Evolutionary conservation across 495 filamentous ascomycete genomes (phyloP).

Genomic region (Sordaria brevicollis): DNA sequence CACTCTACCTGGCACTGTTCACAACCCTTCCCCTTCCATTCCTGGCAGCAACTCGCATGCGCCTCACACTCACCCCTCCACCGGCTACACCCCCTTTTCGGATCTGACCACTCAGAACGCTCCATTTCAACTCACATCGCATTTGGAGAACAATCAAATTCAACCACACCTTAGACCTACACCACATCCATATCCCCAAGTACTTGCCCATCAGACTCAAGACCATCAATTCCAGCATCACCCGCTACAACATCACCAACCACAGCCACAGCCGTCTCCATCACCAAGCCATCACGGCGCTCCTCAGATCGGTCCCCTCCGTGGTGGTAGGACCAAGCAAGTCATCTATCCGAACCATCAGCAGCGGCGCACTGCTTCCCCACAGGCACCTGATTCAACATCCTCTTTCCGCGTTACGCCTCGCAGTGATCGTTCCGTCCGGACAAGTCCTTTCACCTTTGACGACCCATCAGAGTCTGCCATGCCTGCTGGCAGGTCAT

Average conservation of each 20-base stretch:
- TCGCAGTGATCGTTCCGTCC: conserved; percentile 12
- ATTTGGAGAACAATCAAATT: neutral
- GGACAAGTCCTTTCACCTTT: conserved; percentile 16
- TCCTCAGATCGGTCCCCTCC: conserved; percentile 5
- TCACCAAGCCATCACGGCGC: neutral
- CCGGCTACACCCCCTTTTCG: neutral
- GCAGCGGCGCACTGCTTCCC: conserved; percentile 8
- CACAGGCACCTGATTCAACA: conserved; percentile 4
- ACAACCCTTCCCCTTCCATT: neutral
- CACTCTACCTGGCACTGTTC: neutral
- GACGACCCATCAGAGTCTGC: conserved; percentile 20
- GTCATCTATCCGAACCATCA: neutral
- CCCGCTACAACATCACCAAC: neutral
- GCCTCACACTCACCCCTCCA: neutral
- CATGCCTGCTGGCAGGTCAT: conserved; percentile 8
- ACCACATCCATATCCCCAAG: neutral
- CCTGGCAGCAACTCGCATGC: neutral
- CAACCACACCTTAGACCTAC: neutral
- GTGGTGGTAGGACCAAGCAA: conserved; percentile 8
- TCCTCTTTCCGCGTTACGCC: conserved; percentile 7
- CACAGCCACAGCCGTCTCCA: neutral
- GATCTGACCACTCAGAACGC: neutral
- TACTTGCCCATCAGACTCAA: neutral
- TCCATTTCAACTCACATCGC: neutral
- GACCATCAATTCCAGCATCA: neutral